These are phyloP conservation scores for Pythium oligandrum DNA, from an alignment of 352 stramenopile genomes.

Conservation along the genomic window DNA sequence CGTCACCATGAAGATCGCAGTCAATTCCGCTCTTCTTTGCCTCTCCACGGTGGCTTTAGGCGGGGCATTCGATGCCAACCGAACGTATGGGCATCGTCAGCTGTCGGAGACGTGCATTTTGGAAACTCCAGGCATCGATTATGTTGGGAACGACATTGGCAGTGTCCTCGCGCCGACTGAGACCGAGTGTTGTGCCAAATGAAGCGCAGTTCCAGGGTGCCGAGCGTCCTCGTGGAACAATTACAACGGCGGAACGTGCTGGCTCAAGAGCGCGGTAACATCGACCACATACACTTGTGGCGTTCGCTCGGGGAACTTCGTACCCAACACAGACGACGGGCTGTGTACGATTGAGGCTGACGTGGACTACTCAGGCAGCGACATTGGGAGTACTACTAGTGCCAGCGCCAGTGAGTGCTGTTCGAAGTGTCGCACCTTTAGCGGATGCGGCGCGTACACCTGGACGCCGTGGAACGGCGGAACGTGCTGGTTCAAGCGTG, in stretches of 20 bases:
- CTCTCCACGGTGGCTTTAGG: no score
- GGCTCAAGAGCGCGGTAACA: neutral
- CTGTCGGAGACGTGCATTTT: neutral
- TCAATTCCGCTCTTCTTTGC: no score
- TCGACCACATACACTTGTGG: neutral
- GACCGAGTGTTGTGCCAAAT: slow-evolving; percentile 1
- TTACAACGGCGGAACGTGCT: slow-evolving; percentile 6
- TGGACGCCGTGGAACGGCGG: slow-evolving; percentile 19
- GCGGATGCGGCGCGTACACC: slow-evolving; percentile 15
- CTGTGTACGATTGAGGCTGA: neutral
- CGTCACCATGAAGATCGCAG: no score
- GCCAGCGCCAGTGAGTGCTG: slow-evolving; percentile 12
- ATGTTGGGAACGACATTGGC: slow-evolving; percentile 8
- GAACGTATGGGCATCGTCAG: no score
- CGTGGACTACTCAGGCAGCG: slow-evolving; percentile 25
- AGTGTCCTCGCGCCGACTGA: neutral
- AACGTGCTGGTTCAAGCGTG: slow-evolving; percentile 24
- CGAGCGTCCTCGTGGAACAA: slow-evolving; percentile 5
- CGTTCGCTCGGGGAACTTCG: slow-evolving; percentile 4
- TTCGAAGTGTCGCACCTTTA: slow-evolving; percentile 5
- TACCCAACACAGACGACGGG: neutral
- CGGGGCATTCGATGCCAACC: no score
- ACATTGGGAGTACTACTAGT: slow-evolving; percentile 13
- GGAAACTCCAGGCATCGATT: slow-evolving; percentile 2
- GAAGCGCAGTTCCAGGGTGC: neutral